Evolutionary conservation across 331 rosid genomes (phyloP).

Genomic region (Pyracantha coccinea): DNA sequence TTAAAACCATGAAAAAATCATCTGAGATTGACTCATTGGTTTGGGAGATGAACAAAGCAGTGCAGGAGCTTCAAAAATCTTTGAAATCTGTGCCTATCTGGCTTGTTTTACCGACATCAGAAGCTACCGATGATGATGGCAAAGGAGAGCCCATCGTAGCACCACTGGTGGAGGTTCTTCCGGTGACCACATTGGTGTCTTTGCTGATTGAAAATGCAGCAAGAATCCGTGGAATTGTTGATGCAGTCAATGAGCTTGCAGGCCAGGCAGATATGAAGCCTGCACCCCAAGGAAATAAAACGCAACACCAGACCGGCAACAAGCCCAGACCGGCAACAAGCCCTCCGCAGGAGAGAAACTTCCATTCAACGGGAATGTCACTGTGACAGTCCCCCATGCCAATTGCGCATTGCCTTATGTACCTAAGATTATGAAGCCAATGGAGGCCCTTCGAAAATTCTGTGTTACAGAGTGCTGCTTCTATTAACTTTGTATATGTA

Average conservation of each 20-base stretch:
- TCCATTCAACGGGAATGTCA: no score
- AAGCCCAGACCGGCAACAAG: background rate
- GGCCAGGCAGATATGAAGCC: constrained; percentile 20
- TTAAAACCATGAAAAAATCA: constrained; percentile 57
- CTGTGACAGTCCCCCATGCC: no score
- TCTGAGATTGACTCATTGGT: constrained; percentile 23
- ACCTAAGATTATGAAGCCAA: no score
- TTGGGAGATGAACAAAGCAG: constrained; percentile 35
- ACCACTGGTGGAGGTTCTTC: constrained; percentile 40
- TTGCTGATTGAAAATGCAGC: constrained; percentile 45
- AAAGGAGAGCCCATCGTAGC: background rate
- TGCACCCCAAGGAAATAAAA: background rate
- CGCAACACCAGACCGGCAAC: background rate
- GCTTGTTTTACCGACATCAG: background rate
- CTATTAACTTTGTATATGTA: background rate
- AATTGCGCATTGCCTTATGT: no score
- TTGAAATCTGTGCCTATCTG: constrained; percentile 34
- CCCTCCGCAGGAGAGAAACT: background rate
- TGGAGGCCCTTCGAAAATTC: no score
- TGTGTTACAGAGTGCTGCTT: background rate
- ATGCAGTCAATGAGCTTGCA: constrained; percentile 44
- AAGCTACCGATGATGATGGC: background rate
- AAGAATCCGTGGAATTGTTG: constrained; percentile 51
- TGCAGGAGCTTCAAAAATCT: constrained; percentile 37
- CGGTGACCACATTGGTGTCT: constrained; percentile 46